Evolutionary conservation across 2,329 filamentous ascomycete genomes (phyloP), one percentile per base, ranked within the genome.

Genomic region (Daldinia eschscholtzii): DNA sequence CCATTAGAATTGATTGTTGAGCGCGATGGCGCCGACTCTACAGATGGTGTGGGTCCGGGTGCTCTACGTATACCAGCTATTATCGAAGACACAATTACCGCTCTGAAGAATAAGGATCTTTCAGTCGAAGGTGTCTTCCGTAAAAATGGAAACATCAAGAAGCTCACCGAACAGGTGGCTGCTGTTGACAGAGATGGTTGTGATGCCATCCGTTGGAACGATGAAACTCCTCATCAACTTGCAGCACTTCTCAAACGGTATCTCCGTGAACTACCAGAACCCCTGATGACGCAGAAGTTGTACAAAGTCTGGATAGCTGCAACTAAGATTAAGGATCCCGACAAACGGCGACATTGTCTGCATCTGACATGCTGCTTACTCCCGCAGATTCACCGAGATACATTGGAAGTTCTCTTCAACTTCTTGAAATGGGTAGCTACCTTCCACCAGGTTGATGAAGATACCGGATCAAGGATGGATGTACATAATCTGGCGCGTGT

Each of bases 101-200:
- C 94, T 12, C 97, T 99, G 93, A 91, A 94, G 75, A 96, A 95
- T 81, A 98, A 99, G 93, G 96, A 99, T 80, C 94, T 99, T 83
- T 98, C 95, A 1, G 93, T 99, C 1, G 96, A 99, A 80, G 96
- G 96, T 75, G 94, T 99, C 23, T 99, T 99, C 88, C 91, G 96
- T 74, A 99, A 99, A 86, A 99, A 98, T 76, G 96, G 96, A 75
- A 99, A 98, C 80, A 98, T 99, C 83, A 95, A 96, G 80, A 93
- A 94, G 73, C 86, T 98, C 50, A 93, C 92, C 74, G 94, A 97
- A 69, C 85, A 97, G 6, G 91, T 93, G 42, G 93, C 97, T 63
- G 86, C 91, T 74, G 94, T 99, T 71, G 96, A 99, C 79, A 89
- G 89, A 50, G 91, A 93, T 61, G 95, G 93, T 46, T 93, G 92